These are phyloP conservation scores for Neurospora terricola DNA, from an alignment of 495 filamentous ascomycete species.

Conservation along the genomic window DNA sequence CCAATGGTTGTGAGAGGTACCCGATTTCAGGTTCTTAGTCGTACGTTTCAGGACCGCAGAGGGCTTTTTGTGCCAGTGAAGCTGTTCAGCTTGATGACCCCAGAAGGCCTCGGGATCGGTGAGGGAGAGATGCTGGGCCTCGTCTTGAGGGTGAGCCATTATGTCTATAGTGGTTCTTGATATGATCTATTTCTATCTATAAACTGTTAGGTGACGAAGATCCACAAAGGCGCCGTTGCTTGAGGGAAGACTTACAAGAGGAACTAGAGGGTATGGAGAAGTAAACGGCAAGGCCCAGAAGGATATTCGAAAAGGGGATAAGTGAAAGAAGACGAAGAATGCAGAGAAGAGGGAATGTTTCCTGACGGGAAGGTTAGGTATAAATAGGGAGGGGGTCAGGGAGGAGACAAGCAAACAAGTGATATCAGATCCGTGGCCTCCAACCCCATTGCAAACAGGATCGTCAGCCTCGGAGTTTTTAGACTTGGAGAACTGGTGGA, in stretches of 20 bases:
- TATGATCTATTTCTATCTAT: neutral
- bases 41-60: slow-evolving; percentile 32
- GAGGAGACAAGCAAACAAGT: neutral
- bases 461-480: neutral
- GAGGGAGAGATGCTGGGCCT: slow-evolving; percentile 44
- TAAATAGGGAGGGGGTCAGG: neutral
- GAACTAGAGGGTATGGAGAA: neutral
- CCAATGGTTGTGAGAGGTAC: slow-evolving; percentile 49
- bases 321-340: neutral
- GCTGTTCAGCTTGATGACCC: slow-evolving; percentile 58
- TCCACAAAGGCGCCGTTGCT: neutral
- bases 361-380: neutral
- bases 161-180: neutral
- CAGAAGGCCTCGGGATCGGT: slow-evolving; percentile 63
- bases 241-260: neutral
- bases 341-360: neutral
- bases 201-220: neutral
- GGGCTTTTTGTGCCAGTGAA: slow-evolving; percentile 74
- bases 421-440: neutral
- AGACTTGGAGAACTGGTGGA: neutral
- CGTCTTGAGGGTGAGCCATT: slow-evolving; percentile 37
- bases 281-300: neutral
- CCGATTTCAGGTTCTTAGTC: slow-evolving; percentile 31
- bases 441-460: neutral
- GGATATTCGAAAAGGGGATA: neutral